Evolutionary conservation across 805 yeast genomes (phyloP).

Genomic region (Saccharomycopsis javanensis): DNA sequence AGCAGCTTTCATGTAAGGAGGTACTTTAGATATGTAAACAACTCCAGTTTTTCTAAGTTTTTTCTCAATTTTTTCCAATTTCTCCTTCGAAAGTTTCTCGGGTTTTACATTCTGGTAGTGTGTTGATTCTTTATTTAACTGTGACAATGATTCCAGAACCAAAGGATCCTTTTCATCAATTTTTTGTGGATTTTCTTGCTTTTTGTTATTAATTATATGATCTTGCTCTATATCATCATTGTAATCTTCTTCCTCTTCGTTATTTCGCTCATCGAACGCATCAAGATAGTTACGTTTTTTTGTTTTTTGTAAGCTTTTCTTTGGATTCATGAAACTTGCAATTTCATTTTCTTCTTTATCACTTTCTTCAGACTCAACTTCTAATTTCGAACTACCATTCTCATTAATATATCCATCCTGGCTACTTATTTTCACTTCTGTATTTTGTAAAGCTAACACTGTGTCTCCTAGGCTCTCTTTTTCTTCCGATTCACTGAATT

Average conservation of each 20-base stretch:
- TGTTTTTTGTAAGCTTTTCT: neutral
- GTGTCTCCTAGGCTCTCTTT: too few relatives aligned
- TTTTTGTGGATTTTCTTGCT: constrained; percentile 9
- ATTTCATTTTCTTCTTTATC: constrained; percentile 14
- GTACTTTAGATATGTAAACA: constrained; percentile 81
- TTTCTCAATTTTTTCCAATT: constrained; percentile 28
- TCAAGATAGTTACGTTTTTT: constrained; percentile 8
- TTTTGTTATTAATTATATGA: constrained; percentile 20
- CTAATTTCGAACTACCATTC: neutral
- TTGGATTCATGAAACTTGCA: neutral
- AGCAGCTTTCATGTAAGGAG: constrained; percentile 96
- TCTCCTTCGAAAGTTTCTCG: constrained; percentile 24
- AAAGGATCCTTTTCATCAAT: constrained; percentile 4
- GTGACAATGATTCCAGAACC: constrained; percentile 20
- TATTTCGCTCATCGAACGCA: constrained; percentile 11
- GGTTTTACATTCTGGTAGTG: constrained; percentile 10
- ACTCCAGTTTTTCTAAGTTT: constrained; percentile 74
- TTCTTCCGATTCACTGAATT: neutral
- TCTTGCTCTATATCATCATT: constrained; percentile 20
- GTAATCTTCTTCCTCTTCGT: constrained; percentile 22
- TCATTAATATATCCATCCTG: too few relatives aligned
- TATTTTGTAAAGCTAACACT: too few relatives aligned
- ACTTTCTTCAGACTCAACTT: neutral
- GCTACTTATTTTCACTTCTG: neutral
- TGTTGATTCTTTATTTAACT: constrained; percentile 11